phyloP scores from a whole-genome alignment of 371 early-diverging fungal genomes.

The Rhizopus microsporus region DNA sequence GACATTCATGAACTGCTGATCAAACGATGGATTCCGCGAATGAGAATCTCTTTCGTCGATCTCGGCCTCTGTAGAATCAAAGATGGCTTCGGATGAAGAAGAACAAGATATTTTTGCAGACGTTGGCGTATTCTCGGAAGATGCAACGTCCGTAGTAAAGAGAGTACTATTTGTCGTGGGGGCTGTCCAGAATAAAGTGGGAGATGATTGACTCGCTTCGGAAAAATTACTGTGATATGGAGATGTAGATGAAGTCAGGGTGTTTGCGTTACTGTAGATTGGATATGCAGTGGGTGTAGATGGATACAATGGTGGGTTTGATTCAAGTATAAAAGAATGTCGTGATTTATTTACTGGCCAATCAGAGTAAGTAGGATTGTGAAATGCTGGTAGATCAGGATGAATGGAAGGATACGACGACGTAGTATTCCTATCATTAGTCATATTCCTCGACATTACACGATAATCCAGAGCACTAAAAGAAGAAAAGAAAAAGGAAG shows the following conservation, averaged over 20 bases:
- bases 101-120: not conserved
- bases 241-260: not conserved
- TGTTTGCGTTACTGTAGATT: not conserved
- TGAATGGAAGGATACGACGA: not conserved
- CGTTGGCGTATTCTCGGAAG: not conserved
- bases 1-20: too few relatives aligned
- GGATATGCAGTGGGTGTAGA: not conserved
- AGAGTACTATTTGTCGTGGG: not conserved
- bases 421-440: not conserved
- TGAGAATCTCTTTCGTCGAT: too few relatives aligned
- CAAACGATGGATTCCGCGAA: too few relatives aligned
- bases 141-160: not conserved
- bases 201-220: slow-evolving; percentile 3
- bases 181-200: slow-evolving; percentile 1
- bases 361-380: not conserved
- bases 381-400: slow-evolving; percentile 5
- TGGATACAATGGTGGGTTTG: not conserved
- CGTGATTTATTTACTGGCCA: not conserved
- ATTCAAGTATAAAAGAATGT: not conserved
- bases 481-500: not conserved
- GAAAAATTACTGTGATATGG: slow-evolving; percentile 1
- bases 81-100: not conserved
- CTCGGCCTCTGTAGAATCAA: not conserved
- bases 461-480: not conserved
- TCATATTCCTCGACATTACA: slow-evolving; percentile 1